Evolutionary conservation across 169 alveolate genomes (phyloP), one percentile per base, ranked within the genome.

Genomic region (Cryptosporidium viatorum): DNA sequence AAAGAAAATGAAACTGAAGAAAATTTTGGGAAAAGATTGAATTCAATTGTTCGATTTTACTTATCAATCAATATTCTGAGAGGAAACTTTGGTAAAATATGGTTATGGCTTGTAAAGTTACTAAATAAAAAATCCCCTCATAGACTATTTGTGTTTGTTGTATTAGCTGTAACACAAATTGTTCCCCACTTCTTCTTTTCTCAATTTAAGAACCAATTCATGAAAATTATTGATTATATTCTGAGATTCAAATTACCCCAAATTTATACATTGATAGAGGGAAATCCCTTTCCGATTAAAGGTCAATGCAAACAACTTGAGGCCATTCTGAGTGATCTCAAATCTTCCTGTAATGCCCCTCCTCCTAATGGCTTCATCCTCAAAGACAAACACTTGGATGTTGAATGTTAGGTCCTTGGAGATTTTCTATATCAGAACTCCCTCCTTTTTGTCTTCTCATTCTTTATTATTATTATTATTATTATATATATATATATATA

Each of bases 31-130:
- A 59, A 80, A 50, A 80, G 89, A 29, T 21, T 80, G 48, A 67
- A 43, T 31, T 80, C 89, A 8, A 48, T 80, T 6, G 75, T 80
- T 16, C 51, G 75, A 29, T 43, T 80, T 48, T 80, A 80, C 68
- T 48, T 80, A 6, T 59, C 89, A 31, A 65, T 80, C n/a, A 60
- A 80, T 26, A 80, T 80, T 41, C 35, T 62, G 39, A 62, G 75
- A n/a, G 75, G 75, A 50, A 60, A 48, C 37, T 80, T 62, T 80
- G 65, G 69, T 5, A 43, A 33, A 41, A 60, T 80, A 41, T 80
- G 89, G 89, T 43, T 80, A n/a, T 80, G 89, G 89, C 45, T 80
- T 18, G 89, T 80, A 21, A 80, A 62, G 65, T 35, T 80, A 21
- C 55, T 80, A 16, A 80, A 80, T 65, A 39, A 16, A 37, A 70